phyloP scores from a whole-genome alignment of 1,284 basidiomycete species.

The Earliella scabrosa region DNA sequence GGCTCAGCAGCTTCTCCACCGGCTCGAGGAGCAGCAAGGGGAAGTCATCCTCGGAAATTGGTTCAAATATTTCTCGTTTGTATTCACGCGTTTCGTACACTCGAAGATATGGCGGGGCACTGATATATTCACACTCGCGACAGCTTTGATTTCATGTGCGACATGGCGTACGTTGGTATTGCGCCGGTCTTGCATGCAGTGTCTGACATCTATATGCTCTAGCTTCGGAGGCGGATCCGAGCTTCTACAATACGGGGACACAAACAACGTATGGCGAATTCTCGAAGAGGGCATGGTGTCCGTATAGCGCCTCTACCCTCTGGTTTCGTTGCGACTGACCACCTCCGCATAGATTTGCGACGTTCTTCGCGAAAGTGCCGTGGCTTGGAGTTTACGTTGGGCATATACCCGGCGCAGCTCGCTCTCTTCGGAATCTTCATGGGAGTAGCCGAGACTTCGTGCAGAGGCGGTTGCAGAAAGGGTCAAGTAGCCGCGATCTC shows the following conservation, averaged over 20 bases:
- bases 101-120: too few relatives aligned
- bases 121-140: too few relatives aligned
- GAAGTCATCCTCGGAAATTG: too few relatives aligned
- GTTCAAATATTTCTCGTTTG: too few relatives aligned
- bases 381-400: conserved; percentile 19
- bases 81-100: too few relatives aligned
- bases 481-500: conserved; percentile 18
- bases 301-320: too few relatives aligned
- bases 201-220: too few relatives aligned
- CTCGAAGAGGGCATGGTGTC: conserved; percentile 14
- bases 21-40: too few relatives aligned
- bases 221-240: conserved; percentile 29
- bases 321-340: too few relatives aligned
- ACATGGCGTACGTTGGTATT: too few relatives aligned
- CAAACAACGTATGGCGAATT: conserved; percentile 10
- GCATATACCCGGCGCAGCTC: conserved; percentile 12
- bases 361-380: conserved; percentile 16
- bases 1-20: too few relatives aligned
- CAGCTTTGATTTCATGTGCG: conserved; percentile 32
- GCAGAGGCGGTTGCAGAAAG: conserved; percentile 1
- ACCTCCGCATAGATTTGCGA: conserved; percentile 1
- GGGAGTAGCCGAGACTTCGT: conserved; percentile 5
- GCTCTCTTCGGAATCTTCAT: conserved; percentile 4
- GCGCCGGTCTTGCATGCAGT: too few relatives aligned
- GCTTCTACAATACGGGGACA: conserved; percentile 20